Base-by-base conservation (phyloP, 768 basidiomycete species). In the Lactarius trivialis region DNA sequence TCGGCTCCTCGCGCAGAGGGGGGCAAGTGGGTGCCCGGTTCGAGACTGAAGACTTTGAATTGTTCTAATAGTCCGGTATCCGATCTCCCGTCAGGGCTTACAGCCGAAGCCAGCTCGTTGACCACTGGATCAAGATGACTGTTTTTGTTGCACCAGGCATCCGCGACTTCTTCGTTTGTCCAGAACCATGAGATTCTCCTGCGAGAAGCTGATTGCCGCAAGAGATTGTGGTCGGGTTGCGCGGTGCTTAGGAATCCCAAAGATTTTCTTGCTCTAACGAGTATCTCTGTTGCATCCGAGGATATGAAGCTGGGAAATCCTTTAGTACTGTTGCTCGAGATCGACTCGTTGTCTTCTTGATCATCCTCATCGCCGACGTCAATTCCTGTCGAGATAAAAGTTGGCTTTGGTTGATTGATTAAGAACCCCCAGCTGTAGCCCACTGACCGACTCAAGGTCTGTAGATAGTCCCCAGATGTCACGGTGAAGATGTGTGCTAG, bases 241-340 rank as follows among this genome's bases (percentile, higher is more conserved):
- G 90, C 89, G 11, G 78, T 79, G 53, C 77, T 78, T 0, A 93
- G 77, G 4, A 93, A 73, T 32, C 80, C 76, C 11, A 93, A 72
- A 0, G 91, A 92, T 67, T 82, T 85, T 63, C 82, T 82, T 1
- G 89, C 89, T 4, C 82, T 81, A 14, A 83, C 79, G 4, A 93
- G 73, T 7, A 82, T 76, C 50, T 79, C 75, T 7, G 81, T 73
- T 32, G 87, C 71, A 14, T 75, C 75, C 6, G 67, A 65, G 4
- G 82, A 79, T 61, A 93, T 81, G 71, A 93, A 93, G 4, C 72
- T 72, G 0, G 91, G 91, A 66, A 84, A 86, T 7, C 43, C 37
- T n/a, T 63, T 67, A 7, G 66, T 45, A 4, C 76, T 74, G 41
- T 76, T 76, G 37, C 67, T 70, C 50, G 66, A 75, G 67, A 61